Evolutionary conservation across 1,284 basidiomycete genomes (phyloP).

Genomic region (Boletus smithii): DNA sequence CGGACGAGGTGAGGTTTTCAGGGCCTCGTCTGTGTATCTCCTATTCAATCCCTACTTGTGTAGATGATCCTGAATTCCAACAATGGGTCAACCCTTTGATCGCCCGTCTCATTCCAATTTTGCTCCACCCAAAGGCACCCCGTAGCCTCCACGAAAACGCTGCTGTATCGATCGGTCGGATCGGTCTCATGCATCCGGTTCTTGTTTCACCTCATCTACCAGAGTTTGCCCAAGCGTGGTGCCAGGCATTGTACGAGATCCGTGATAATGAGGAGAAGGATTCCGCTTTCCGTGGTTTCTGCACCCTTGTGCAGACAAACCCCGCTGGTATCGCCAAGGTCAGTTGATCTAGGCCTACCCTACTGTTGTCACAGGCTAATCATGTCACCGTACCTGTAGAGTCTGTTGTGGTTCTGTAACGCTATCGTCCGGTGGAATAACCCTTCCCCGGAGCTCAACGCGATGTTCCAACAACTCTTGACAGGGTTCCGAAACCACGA

Average conservation of each 20-base stretch:
- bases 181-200: constrained; percentile 88
- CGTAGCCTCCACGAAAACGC: constrained; percentile 97
- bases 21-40: not conserved
- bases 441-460: constrained; percentile 84
- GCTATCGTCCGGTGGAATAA: constrained; percentile 93
- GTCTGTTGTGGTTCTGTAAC: constrained; percentile 93
- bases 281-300: constrained; percentile 97
- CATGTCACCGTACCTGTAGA: constrained; percentile 43
- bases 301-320: constrained; percentile 92
- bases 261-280: constrained; percentile 99
- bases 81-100: constrained; percentile 89
- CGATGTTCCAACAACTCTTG: constrained; percentile 85
- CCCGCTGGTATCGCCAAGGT: constrained; percentile 89
- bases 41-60: constrained; percentile 5
- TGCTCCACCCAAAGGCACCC: constrained; percentile 88
- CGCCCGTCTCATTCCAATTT: constrained; percentile 86
- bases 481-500: constrained; percentile 85
- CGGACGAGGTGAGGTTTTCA: constrained; percentile 57
- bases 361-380: constrained; percentile 6
- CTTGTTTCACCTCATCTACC: constrained; percentile 88
- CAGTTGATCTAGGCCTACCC: constrained; percentile 22
- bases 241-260: constrained; percentile 95
- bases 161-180: constrained; percentile 97
- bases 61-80: constrained; percentile 79
- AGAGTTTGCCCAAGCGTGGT: constrained; percentile 95